phyloP scores from a whole-genome alignment of 2,329 filamentous ascomycete genomes.

The Coniochaeta sp. region DNA sequence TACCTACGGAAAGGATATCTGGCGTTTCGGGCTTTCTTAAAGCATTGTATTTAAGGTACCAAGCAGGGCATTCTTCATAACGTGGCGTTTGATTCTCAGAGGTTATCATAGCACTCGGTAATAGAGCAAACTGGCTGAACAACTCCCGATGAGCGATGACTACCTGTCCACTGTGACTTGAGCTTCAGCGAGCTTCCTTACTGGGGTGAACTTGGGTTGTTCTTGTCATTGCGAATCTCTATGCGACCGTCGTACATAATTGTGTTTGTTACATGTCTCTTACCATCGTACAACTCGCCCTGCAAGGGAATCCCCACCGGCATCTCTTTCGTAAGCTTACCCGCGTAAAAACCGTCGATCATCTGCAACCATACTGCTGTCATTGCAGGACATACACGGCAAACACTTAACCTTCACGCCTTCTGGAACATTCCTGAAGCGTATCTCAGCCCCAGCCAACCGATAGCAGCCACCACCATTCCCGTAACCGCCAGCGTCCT shows the following conservation, averaged over 20 bases:
- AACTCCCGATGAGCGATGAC: not conserved
- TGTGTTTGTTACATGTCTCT: not conserved
- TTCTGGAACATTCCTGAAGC: conserved; percentile 5
- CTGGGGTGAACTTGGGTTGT: not conserved
- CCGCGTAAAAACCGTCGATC: not conserved
- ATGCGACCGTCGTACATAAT: not conserved
- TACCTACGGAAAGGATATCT: not conserved
- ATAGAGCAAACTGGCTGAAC: not conserved
- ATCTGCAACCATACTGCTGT: not conserved
- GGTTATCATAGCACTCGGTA: not conserved
- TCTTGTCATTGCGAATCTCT: not conserved
- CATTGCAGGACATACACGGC: not conserved
- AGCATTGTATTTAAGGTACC: not conserved
- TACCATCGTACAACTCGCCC: not conserved
- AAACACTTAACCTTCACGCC: not conserved
- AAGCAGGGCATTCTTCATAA: not conserved
- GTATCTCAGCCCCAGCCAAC: conserved; percentile 15
- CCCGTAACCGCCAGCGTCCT: conserved; percentile 28
- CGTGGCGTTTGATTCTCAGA: not conserved
- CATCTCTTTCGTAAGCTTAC: not conserved
- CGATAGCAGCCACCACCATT: conserved; percentile 8
- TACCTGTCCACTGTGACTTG: not conserved
- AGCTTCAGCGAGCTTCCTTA: not conserved
- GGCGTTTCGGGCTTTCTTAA: not conserved
- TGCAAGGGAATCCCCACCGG: too few relatives aligned